Conservation (phyloP, 169 alveolate genomes). For the Plasmodium cynomolgi region DNA sequence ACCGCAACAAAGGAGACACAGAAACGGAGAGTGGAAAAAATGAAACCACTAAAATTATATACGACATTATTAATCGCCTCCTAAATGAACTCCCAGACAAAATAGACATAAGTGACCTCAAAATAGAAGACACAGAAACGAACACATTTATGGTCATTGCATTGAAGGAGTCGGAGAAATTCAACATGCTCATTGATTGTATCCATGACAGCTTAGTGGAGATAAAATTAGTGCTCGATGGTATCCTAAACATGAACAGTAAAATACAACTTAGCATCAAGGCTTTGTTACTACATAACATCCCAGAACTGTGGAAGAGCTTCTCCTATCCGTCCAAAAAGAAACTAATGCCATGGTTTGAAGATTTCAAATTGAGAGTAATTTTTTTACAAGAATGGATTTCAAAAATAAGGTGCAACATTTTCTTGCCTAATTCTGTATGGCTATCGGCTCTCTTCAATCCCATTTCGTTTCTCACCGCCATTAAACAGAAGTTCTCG, state of each 20-base stretch:
- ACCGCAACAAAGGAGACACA: conserved; percentile 72
- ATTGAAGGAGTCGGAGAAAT: conserved; percentile 59
- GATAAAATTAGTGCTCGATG: conserved; percentile 56
- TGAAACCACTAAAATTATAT: conserved; percentile 88
- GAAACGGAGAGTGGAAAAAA: conserved; percentile 83
- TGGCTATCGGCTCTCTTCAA: conserved; percentile 94
- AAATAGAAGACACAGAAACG: conserved; percentile 74
- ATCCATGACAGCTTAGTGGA: conserved; percentile 55
- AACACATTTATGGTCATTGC: conserved; percentile 77
- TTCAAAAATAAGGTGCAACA: conserved; percentile 36
- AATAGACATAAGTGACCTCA: conserved; percentile 78
- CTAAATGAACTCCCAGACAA: conserved; percentile 88
- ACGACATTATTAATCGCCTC: conserved; percentile 86
- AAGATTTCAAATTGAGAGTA: conserved; percentile 59
- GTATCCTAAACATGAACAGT: conserved; percentile 49
- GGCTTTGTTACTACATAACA: conserved; percentile 59
- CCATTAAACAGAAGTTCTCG: conserved; percentile 90
- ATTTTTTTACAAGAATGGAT: conserved; percentile 71
- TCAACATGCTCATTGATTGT: conserved; percentile 53
- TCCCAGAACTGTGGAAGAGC: conserved; percentile 61
- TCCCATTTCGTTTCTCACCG: conserved; percentile 96
- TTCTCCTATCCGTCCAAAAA: conserved; percentile 64
- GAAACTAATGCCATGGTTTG: conserved; percentile 72
- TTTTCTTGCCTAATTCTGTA: conserved; percentile 43
- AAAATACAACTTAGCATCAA: conserved; percentile 54